phyloP scores from a whole-genome alignment of 2,329 filamentous ascomycete genomes.

The Aspergillus spinulosporus region DNA sequence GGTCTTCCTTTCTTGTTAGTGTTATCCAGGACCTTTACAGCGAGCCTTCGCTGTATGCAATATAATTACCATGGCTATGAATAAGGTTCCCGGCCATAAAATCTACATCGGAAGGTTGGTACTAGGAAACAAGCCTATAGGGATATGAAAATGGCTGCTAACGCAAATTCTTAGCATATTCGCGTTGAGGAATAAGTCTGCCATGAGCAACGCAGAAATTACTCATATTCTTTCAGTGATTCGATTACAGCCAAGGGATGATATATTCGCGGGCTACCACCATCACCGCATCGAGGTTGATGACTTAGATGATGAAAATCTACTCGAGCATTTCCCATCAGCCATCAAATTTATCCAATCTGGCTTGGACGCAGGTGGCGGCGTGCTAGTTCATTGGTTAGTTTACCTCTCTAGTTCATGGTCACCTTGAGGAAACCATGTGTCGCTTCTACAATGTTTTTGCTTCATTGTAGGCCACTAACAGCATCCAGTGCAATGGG shows the following conservation, averaged over 20 bases:
- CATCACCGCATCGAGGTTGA: conserved; percentile 83
- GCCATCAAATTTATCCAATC: conserved; percentile 81
- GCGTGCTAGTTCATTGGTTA: conserved; percentile 70
- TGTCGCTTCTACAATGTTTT: too few species aligned
- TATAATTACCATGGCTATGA: conserved; percentile 48
- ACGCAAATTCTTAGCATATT: conserved; percentile 64
- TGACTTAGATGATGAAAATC: conserved; percentile 85
- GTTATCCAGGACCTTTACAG: background rate
- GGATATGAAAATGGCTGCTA: background rate
- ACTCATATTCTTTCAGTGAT: conserved; percentile 89
- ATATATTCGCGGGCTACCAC: conserved; percentile 62
- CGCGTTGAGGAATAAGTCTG: conserved; percentile 69
- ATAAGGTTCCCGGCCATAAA: conserved; percentile 68
- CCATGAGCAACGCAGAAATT: conserved; percentile 71
- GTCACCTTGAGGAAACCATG: too few species aligned
- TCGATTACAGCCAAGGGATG: conserved; percentile 58
- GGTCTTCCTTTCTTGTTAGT: background rate
- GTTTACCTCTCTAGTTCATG: conserved; percentile 32
- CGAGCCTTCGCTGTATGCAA: background rate
- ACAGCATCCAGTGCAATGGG: conserved; percentile 75
- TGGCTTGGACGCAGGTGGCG: conserved; percentile 63
- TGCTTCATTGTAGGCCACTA: conserved; percentile 1
- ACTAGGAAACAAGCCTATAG: conserved; percentile 1
- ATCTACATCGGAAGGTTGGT: conserved; percentile 77
- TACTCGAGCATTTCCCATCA: conserved; percentile 75